A percentile compares a stretch with the other conserved stretches of the same genome.
These are phyloP conservation scores for Auriscalpium microsporum DNA, from an alignment of 768 basidiomycete species.

Conservation along the genomic window DNA sequence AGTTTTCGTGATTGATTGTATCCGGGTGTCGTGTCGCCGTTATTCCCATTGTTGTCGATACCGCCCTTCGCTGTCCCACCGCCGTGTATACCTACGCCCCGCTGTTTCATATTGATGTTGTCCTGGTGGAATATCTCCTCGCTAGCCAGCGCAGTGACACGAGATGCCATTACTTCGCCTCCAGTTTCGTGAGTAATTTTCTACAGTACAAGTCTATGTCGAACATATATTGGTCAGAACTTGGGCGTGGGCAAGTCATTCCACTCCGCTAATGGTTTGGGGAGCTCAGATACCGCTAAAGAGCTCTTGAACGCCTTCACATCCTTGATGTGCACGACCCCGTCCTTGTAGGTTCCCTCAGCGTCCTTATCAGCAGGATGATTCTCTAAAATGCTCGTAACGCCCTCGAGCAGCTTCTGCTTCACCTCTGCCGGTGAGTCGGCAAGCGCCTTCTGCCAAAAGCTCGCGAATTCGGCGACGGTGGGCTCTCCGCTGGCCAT, in stretches of 20 bases:
- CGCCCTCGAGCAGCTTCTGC: conserved; percentile 38
- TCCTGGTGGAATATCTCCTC: too few species aligned
- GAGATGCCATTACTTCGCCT: too few species aligned
- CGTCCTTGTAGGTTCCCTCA: conserved; percentile 34
- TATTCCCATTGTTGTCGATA: not conserved
- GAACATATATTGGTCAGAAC: conserved; percentile 27
- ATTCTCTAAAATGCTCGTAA: conserved; percentile 49
- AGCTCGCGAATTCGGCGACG: conserved; percentile 49
- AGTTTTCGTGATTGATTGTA: not conserved
- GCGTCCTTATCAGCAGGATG: conserved; percentile 49
- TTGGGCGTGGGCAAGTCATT: conserved; percentile 59
- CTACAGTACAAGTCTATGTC: too few species aligned
- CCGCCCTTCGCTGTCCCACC: not conserved
- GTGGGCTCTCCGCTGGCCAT: conserved; percentile 47
- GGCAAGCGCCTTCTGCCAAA: conserved; percentile 44
- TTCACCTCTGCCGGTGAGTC: conserved; percentile 29
- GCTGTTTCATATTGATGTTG: too few species aligned
- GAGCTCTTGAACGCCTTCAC: conserved; percentile 55
- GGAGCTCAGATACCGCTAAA: conserved; percentile 44
- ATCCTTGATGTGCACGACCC: conserved; percentile 59
- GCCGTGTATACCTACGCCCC: too few species aligned
- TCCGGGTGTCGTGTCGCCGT: not conserved
- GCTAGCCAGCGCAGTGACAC: too few species aligned
- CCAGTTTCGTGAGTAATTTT: too few species aligned
- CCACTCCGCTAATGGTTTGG: conserved; percentile 68